phyloP scores from a whole-genome alignment of 2,329 filamentous ascomycete genomes.

The Colletotrichum lupini region DNA sequence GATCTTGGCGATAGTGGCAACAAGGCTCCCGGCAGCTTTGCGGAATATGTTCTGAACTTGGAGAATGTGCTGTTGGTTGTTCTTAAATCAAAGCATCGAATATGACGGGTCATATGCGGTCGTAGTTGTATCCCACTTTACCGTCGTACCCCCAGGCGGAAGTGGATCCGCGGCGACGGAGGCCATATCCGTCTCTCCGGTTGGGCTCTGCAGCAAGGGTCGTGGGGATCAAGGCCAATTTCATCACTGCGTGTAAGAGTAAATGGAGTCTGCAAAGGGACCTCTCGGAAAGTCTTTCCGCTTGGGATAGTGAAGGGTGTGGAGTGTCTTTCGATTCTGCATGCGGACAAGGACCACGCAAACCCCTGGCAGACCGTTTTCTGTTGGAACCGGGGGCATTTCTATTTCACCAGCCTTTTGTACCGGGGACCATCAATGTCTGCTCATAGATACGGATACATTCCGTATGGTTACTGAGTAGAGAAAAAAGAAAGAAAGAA shows the following conservation, averaged over 20 bases:
- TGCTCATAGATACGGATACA: not conserved
- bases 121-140: not conserved
- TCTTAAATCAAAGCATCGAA: not conserved
- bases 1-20: not conserved
- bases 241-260: not conserved
- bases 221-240: not conserved
- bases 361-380: not conserved
- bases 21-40: not conserved
- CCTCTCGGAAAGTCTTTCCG: not conserved
- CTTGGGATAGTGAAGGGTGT: not conserved
- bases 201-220: not conserved
- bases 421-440: not conserved
- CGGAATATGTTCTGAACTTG: not conserved
- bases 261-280: not conserved
- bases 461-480: too few relatives aligned
- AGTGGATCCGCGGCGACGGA: not conserved
- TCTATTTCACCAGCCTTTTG: not conserved
- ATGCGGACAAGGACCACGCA: not conserved
- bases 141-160: not conserved
- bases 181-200: not conserved
- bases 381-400: not conserved
- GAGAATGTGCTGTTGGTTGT: not conserved
- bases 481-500: too few relatives aligned
- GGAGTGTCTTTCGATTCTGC: not conserved
- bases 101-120: not conserved